These are phyloP conservation scores for Cylindricascospora bacillispora DNA, from an alignment of 1,139 yeast genomes.

Conservation along the genomic window DNA sequence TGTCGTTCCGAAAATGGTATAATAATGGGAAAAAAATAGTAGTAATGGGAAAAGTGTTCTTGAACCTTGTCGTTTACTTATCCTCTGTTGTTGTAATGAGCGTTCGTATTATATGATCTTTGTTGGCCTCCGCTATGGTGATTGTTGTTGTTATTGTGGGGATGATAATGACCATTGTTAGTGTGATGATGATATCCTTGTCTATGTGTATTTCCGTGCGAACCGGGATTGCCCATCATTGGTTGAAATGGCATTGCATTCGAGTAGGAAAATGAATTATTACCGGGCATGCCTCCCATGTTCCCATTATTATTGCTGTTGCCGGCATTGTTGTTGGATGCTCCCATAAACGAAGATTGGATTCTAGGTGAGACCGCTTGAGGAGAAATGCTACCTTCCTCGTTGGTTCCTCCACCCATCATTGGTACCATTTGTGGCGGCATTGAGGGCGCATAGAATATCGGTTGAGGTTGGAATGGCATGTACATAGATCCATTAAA, in stretches of 20 bases:
- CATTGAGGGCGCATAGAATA: conserved; percentile 21
- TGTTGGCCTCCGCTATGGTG: no score
- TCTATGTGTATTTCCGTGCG: conserved; percentile 7
- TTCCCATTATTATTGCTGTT: conserved; percentile 10
- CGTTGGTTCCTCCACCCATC: conserved; percentile 8
- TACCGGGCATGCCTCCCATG: conserved; percentile 10
- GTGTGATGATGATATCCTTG: conserved; percentile 9
- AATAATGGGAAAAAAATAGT: no score
- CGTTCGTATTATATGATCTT: no score
- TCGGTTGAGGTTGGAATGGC: conserved; percentile 26
- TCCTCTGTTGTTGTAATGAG: no score
- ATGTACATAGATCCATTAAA: conserved; percentile 20
- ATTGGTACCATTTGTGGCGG: conserved; percentile 24
- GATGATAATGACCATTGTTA: conserved; percentile 10
- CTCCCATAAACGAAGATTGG: conserved; percentile 19
- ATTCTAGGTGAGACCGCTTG: conserved; percentile 19
- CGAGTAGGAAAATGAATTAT: conserved; percentile 17
- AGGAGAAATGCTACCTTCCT: conserved; percentile 14
- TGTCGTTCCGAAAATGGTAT: no score
- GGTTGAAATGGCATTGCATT: conserved; percentile 18
- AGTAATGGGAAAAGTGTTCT: no score
- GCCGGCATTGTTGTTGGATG: no score
- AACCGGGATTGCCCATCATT: conserved; percentile 13
- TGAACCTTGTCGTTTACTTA: no score
- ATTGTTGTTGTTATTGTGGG: conserved; percentile 10